A percentile compares a stretch with the other conserved stretches of the same genome.
Conservation (phyloP, 75 land plant species). For the Cunninghamia lanceolata region DNA sequence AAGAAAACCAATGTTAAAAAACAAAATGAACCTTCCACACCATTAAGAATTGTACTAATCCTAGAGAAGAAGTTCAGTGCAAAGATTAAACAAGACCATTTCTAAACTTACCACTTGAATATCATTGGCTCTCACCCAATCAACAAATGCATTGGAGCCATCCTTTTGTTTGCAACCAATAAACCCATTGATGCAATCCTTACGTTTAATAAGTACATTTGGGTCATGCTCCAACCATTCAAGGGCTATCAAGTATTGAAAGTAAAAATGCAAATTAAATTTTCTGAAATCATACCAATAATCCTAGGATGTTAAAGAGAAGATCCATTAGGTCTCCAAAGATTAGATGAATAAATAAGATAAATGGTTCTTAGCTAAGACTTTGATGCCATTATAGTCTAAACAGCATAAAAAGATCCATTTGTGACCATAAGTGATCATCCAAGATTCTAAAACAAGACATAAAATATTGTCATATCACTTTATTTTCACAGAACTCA, state of each 20-base stretch:
- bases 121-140: too few species aligned
- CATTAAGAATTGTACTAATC: background rate
- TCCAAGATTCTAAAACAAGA: background rate
- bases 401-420: background rate
- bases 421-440: background rate
- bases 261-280: background rate
- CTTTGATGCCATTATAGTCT: background rate
- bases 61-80: background rate
- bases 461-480: too few species aligned
- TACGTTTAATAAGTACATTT: conserved; percentile 61
- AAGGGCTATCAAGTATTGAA: conserved; percentile 50
- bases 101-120: too few species aligned
- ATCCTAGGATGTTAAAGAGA: background rate
- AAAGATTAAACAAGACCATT: background rate
- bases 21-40: background rate
- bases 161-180: too few species aligned
- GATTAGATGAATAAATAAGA: background rate
- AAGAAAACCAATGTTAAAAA: background rate
- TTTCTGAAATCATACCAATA: background rate
- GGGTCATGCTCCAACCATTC: conserved; percentile 73
- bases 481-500: background rate
- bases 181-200: conserved; percentile 83
- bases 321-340: background rate
- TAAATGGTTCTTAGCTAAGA: too few species aligned
- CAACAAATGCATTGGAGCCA: too few species aligned